Evolutionary conservation across 1,284 basidiomycete species (phyloP).

Genomic region (Anthracocystis panici-leucophaei): DNA sequence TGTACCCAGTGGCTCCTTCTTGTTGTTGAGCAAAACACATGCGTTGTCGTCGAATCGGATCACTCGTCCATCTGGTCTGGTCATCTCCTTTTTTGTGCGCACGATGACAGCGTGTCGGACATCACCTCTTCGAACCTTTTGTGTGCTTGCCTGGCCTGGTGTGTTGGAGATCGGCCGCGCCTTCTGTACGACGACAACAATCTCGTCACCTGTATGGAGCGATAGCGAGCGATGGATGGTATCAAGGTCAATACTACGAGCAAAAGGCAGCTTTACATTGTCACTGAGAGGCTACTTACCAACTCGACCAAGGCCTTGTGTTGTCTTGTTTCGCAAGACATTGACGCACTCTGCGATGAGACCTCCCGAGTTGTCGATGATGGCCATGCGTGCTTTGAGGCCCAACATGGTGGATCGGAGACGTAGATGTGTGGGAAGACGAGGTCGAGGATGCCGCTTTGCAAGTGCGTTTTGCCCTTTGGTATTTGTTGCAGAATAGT

Average conservation of each 20-base stretch:
- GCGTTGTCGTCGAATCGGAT: slow-evolving; percentile 98
- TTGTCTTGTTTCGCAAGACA: slow-evolving; percentile 91
- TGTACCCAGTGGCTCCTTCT: slow-evolving; percentile 95
- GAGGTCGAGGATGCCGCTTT: not conserved
- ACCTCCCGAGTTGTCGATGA: slow-evolving; percentile 99
- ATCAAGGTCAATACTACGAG: not conserved
- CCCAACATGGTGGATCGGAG: slow-evolving; percentile 59
- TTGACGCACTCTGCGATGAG: slow-evolving; percentile 96
- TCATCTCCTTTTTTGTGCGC: slow-evolving; percentile 84
- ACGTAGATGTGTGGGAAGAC: not conserved
- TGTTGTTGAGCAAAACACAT: slow-evolving; percentile 93
- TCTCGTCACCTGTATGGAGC: slow-evolving; percentile 81
- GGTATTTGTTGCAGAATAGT: no score
- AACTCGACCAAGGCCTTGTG: slow-evolving; percentile 78
- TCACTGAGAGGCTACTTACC: slow-evolving; percentile 68
- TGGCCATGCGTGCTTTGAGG: slow-evolving; percentile 72
- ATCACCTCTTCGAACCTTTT: slow-evolving; percentile 84
- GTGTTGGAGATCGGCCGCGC: slow-evolving; percentile 79
- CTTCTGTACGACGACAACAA: slow-evolving; percentile 93
- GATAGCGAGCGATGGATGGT: slow-evolving; percentile 66
- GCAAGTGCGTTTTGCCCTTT: no score
- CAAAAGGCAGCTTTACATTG: not conserved
- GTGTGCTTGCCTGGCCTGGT: slow-evolving; percentile 72
- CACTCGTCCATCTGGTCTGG: slow-evolving; percentile 85
- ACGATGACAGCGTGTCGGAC: slow-evolving; percentile 95